Conservation (phyloP, 78 protist species). For the slime mould (Dictyostelium discoideum) region dicty_2.7 NC_007090.3:5092001-5092500, state of each 20-base stretch:
- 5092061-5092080: slow-evolving; percentile 18
- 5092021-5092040: slow-evolving; percentile 60
- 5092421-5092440: neutral
- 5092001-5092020: slow-evolving; percentile 59
- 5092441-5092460: slow-evolving; percentile 6
- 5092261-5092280: neutral
- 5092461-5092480: slow-evolving; percentile 25
- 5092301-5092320: neutral
- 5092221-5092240: neutral
- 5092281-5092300: neutral
- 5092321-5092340: neutral
- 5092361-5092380: neutral
- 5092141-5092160: neutral
- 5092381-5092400: neutral
- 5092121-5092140: neutral
- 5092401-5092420: slow-evolving; percentile 2
- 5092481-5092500: slow-evolving; percentile 65
- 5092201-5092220: neutral
- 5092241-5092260: neutral
- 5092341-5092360: neutral
- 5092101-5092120: neutral
- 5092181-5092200: neutral
- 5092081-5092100: slow-evolving; percentile 10
- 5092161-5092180: neutral
- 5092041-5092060: slow-evolving; percentile 72